These are phyloP conservation scores for Coriolopsis trogii DNA, from an alignment of 1,284 basidiomycete species.

Conservation along the genomic window DNA sequence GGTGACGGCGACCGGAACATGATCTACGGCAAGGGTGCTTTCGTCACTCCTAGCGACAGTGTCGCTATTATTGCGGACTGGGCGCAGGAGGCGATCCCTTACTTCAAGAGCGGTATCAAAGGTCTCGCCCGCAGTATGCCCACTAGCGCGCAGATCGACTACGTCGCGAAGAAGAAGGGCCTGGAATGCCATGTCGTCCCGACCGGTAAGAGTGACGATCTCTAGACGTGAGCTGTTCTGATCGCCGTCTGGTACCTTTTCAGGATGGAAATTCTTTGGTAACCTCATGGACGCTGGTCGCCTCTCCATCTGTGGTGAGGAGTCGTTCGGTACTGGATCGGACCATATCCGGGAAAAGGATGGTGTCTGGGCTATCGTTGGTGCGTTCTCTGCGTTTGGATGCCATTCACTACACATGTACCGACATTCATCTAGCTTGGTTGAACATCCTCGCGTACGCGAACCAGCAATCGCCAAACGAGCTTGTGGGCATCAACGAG, in stretches of 20 bases:
- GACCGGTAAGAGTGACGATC: conserved; percentile 64
- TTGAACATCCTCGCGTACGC: conserved; percentile 95
- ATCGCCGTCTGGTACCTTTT: conserved; percentile 2
- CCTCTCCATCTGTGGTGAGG: conserved; percentile 97
- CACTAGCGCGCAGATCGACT: conserved; percentile 95
- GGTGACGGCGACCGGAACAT: conserved; percentile 99
- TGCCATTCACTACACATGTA: neutral
- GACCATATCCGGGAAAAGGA: conserved; percentile 99
- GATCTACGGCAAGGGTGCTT: conserved; percentile 98
- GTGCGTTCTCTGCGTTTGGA: conserved; percentile 45
- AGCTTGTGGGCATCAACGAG: conserved; percentile 86
- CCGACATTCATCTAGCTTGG: conserved; percentile 73
- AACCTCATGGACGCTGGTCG: conserved; percentile 99
- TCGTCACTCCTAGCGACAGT: conserved; percentile 96
- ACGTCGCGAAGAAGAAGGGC: conserved; percentile 94
- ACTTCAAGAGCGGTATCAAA: conserved; percentile 95
- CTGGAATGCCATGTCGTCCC: conserved; percentile 96
- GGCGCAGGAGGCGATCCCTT: conserved; percentile 91
- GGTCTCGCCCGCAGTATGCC: conserved; percentile 97
- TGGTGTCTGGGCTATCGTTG: conserved; percentile 95
- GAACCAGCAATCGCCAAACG: conserved; percentile 79
- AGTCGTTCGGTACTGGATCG: conserved; percentile 99
- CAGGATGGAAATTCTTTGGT: conserved; percentile 99
- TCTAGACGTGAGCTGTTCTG: too few relatives aligned
- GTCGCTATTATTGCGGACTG: conserved; percentile 99